Percentiles rank a stretch among this genome's conserved stretches.
Conservation (phyloP, 257 asterid species). For the Anisodus acutangulus region DNA sequence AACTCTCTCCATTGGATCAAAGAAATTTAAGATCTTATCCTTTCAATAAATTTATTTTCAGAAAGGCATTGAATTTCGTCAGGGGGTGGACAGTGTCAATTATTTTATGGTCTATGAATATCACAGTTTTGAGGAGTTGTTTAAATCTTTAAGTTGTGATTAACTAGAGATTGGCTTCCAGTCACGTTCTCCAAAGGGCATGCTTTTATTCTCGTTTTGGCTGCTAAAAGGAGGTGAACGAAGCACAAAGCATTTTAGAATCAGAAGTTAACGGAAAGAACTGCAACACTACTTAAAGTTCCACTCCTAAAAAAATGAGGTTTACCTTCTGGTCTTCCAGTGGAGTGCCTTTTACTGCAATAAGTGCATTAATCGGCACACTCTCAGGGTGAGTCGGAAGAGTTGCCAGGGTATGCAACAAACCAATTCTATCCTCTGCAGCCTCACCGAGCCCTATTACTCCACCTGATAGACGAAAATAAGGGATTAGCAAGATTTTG, state of each 20-base stretch:
- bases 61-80: background rate
- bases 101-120: background rate
- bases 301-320: background rate
- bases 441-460: slow-evolving; percentile 96
- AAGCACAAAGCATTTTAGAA: background rate
- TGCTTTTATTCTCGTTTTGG: background rate
- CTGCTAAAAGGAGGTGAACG: background rate
- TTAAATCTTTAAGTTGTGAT: background rate
- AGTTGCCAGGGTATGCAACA: slow-evolving; percentile 64
- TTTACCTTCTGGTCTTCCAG: slow-evolving; percentile 84
- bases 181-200: background rate
- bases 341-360: slow-evolving; percentile 70
- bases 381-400: slow-evolving; percentile 98
- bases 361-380: slow-evolving; percentile 82
- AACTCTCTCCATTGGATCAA: background rate
- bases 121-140: background rate
- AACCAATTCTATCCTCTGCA: slow-evolving; percentile 63
- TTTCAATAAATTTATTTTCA: background rate
- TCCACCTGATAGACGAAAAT: slow-evolving; percentile 65
- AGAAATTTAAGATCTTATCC: slow-evolving; percentile 21
- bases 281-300: background rate
- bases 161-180: background rate
- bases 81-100: background rate
- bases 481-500: slow-evolving; percentile 20
- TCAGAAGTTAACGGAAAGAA: slow-evolving; percentile 6